Percentiles rank a stretch among this genome's conserved stretches.
These are phyloP conservation scores for Naganishia onofrii DNA, from an alignment of 768 basidiomycete genomes.

Conservation along the genomic window DNA sequence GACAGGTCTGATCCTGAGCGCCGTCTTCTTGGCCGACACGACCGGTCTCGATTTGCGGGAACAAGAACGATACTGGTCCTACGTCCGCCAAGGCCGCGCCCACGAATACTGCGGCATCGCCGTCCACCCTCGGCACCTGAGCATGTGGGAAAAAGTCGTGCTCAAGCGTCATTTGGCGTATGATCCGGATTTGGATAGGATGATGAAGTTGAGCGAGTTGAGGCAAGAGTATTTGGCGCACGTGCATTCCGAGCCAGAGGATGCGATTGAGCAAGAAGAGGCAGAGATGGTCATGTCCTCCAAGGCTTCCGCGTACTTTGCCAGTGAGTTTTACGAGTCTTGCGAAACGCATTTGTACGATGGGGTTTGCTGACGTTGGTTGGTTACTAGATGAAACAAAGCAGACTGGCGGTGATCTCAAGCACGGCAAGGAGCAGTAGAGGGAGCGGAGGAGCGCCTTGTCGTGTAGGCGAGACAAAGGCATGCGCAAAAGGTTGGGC, in stretches of 20 bases:
- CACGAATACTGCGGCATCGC: slow-evolving; percentile 54
- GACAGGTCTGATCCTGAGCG: slow-evolving; percentile 42
- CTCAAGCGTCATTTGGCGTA: slow-evolving; percentile 52
- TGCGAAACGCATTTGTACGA: neutral
- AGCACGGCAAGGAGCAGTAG: slow-evolving; percentile 2
- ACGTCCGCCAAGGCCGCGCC: slow-evolving; percentile 49
- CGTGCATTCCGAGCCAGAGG: slow-evolving; percentile 44
- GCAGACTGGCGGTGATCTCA: neutral
- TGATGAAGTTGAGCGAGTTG: slow-evolving; percentile 51
- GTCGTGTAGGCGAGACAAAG: neutral
- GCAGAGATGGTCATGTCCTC: slow-evolving; percentile 40
- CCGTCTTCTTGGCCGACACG: slow-evolving; percentile 52
- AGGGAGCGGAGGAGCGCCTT: neutral
- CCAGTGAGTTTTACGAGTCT: slow-evolving; percentile 32
- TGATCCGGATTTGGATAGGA: slow-evolving; percentile 51
- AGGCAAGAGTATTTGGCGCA: slow-evolving; percentile 46
- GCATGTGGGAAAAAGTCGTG: slow-evolving; percentile 48
- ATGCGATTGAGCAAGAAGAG: slow-evolving; percentile 51
- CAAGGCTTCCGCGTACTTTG: slow-evolving; percentile 37
- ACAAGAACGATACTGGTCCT: slow-evolving; percentile 54
- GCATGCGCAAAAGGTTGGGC: neutral
- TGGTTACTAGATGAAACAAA: slow-evolving; percentile 3
- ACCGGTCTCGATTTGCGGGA: slow-evolving; percentile 55
- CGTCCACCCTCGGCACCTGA: slow-evolving; percentile 53
- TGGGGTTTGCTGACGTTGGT: neutral